Conservation (phyloP, 106 monocot species). For the Agapanthus africanus region DNA sequence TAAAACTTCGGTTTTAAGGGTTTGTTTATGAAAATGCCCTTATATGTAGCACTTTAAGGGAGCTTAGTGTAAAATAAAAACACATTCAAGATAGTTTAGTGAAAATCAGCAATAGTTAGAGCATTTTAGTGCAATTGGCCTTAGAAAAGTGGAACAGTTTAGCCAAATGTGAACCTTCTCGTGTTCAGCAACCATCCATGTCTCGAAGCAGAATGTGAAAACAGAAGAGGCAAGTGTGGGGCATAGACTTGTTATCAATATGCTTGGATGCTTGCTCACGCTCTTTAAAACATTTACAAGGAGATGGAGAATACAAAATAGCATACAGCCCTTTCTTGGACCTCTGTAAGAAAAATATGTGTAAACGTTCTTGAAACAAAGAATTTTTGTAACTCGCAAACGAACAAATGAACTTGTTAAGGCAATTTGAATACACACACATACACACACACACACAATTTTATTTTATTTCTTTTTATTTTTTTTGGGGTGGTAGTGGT, state of each 20-base stretch:
- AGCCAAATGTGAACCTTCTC: constrained; percentile 64
- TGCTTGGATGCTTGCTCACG: constrained; percentile 35
- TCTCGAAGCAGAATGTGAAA: constrained; percentile 79
- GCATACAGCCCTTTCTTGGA: constrained; percentile 57
- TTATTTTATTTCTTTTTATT: not conserved
- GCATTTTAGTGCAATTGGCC: not conserved
- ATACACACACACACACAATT: not conserved
- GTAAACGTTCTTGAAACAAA: not conserved
- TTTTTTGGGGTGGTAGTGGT: too few species aligned
- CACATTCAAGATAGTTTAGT: too few species aligned
- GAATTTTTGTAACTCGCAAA: not conserved
- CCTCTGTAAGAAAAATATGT: constrained; percentile 36
- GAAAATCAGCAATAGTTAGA: too few species aligned
- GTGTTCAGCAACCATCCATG: constrained; percentile 86
- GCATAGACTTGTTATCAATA: constrained; percentile 47
- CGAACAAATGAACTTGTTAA: not conserved
- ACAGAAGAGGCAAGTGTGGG: constrained; percentile 65
- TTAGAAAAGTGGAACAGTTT: not conserved
- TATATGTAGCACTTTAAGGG: too few species aligned
- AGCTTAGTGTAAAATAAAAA: too few species aligned
- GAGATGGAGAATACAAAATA: constrained; percentile 75
- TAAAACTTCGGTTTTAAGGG: too few species aligned
- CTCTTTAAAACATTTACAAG: constrained; percentile 52
- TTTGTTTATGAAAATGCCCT: too few species aligned
- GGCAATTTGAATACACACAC: not conserved